Evolutionary conservation across 805 yeast species (phyloP).

Genomic region (Candida chilensis): DNA sequence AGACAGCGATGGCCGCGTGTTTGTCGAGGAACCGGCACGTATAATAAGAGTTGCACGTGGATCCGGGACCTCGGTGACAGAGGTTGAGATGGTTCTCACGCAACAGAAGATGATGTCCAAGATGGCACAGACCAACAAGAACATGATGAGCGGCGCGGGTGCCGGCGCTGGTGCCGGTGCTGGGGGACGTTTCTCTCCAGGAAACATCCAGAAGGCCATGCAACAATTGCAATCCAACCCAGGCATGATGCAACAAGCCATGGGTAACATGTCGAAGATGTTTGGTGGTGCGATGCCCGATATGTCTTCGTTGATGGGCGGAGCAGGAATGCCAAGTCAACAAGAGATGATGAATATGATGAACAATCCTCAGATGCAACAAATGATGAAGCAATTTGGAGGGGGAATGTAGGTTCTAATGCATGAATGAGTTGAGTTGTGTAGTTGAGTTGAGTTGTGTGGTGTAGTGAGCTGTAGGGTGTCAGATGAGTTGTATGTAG

Average conservation of each 20-base stretch:
- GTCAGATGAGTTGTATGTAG: no score
- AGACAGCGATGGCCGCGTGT: slow-evolving; percentile 80
- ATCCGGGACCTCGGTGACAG: slow-evolving; percentile 85
- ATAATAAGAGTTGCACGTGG: slow-evolving; percentile 90
- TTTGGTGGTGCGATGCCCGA: slow-evolving; percentile 76
- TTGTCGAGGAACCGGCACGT: slow-evolving; percentile 75
- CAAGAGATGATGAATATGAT: slow-evolving; percentile 34
- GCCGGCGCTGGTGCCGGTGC: slow-evolving; percentile 37
- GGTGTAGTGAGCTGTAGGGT: no score
- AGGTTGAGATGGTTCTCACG: slow-evolving; percentile 83
- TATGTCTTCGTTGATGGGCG: slow-evolving; percentile 50
- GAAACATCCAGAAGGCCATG: slow-evolving; percentile 35
- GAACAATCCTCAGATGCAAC: no score
- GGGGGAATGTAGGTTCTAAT: slow-evolving; percentile 2
- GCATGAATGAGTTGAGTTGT: no score
- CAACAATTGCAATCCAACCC: slow-evolving; percentile 63
- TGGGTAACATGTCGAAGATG: slow-evolving; percentile 49
- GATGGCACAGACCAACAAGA: slow-evolving; percentile 69
- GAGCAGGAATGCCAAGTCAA: slow-evolving; percentile 32
- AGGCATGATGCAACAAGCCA: slow-evolving; percentile 50
- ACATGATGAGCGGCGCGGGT: slow-evolving; percentile 48
- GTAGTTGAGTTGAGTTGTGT: no score
- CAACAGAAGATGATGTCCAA: slow-evolving; percentile 93
- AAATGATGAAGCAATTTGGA: slow-evolving; percentile 12
- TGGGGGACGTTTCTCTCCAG: slow-evolving; percentile 19